Evolutionary conservation across 2,329 filamentous ascomycete genomes (phyloP).

Genomic region (Cercospora berteroae): DNA sequence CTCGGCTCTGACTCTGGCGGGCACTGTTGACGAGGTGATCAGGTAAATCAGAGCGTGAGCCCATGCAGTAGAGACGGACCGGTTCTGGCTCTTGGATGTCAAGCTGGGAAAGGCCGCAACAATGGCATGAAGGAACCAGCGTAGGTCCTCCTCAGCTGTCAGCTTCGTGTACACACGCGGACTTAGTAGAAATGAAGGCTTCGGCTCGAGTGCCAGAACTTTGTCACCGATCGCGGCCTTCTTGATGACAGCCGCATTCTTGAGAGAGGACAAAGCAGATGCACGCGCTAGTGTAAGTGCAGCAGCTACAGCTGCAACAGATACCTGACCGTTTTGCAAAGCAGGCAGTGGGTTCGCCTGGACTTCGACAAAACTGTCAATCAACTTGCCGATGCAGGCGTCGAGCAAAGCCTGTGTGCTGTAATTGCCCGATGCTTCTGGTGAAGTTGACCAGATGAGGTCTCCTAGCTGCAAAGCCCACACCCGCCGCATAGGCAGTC

Average conservation of each 20-base stretch:
- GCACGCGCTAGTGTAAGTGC: slow-evolving; percentile 60
- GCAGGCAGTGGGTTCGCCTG: slow-evolving; percentile 73
- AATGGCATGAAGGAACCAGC: slow-evolving; percentile 73
- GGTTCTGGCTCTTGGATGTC: slow-evolving; percentile 41
- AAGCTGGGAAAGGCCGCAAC: slow-evolving; percentile 52
- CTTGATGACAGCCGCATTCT: slow-evolving; percentile 58
- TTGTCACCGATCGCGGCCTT: slow-evolving; percentile 64
- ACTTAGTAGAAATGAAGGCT: slow-evolving; percentile 84
- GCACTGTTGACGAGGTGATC: slow-evolving; percentile 62
- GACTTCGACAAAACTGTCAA: slow-evolving; percentile 75
- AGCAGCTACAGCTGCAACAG: slow-evolving; percentile 71
- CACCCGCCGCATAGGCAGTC: slow-evolving; percentile 68
- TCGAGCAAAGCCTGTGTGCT: slow-evolving; percentile 50
- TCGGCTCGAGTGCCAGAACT: slow-evolving; percentile 68
- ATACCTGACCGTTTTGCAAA: slow-evolving; percentile 77
- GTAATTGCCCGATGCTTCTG: slow-evolving; percentile 50
- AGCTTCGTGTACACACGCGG: slow-evolving; percentile 82
- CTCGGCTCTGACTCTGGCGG: slow-evolving; percentile 63
- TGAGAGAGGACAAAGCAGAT: slow-evolving; percentile 51
- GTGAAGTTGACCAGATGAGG: slow-evolving; percentile 61
- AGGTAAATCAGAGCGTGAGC: slow-evolving; percentile 80
- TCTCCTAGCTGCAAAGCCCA: slow-evolving; percentile 78
- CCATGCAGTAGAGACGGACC: slow-evolving; percentile 54
- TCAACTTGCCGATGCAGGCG: slow-evolving; percentile 54
- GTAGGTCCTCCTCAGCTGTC: slow-evolving; percentile 68